Evolutionary conservation across 768 basidiomycete genomes (phyloP).

Genomic region (Wakefieldia striispora): DNA sequence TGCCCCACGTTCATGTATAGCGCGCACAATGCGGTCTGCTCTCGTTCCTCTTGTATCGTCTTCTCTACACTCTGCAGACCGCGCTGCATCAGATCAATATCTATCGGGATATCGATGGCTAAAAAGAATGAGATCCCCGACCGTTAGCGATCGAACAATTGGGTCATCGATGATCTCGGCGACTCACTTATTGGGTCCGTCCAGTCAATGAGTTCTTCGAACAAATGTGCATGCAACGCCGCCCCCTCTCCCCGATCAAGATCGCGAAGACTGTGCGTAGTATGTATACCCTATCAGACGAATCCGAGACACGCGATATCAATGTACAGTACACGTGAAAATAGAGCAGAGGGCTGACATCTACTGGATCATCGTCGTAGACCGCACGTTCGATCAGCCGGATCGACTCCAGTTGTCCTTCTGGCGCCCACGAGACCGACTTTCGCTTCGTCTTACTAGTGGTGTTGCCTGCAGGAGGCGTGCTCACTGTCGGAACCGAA

Average conservation of each 20-base stretch:
- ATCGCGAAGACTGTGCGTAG: slow-evolving; percentile 72
- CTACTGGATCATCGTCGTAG: slow-evolving; percentile 85
- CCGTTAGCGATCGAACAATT: slow-evolving; percentile 22
- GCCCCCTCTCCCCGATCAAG: slow-evolving; percentile 87
- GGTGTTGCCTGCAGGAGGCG: slow-evolving; percentile 37
- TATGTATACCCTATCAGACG: slow-evolving; percentile 66
- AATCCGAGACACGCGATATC: slow-evolving; percentile 39
- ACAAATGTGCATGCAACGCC: slow-evolving; percentile 76
- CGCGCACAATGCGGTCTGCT: slow-evolving; percentile 72
- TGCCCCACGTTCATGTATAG: slow-evolving; percentile 68
- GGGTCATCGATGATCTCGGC: slow-evolving; percentile 9
- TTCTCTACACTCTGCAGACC: slow-evolving; percentile 73
- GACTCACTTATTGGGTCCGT: slow-evolving; percentile 75
- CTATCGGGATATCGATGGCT: slow-evolving; percentile 66
- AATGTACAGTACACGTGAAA: slow-evolving; percentile 48
- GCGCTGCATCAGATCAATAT: slow-evolving; percentile 51
- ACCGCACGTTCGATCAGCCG: slow-evolving; percentile 81
- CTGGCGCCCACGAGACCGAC: slow-evolving; percentile 75
- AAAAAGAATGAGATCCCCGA: not conserved
- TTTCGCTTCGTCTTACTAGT: slow-evolving; percentile 66
- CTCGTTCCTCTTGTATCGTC: slow-evolving; percentile 68
- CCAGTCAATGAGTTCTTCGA: slow-evolving; percentile 89
- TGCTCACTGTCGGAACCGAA: slow-evolving; percentile 27
- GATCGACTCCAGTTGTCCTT: slow-evolving; percentile 69
- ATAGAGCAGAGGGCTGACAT: slow-evolving; percentile 65